phyloP scores from a whole-genome alignment of 2,329 filamentous ascomycete species.

The Scedosporium apiospermum region DNA sequence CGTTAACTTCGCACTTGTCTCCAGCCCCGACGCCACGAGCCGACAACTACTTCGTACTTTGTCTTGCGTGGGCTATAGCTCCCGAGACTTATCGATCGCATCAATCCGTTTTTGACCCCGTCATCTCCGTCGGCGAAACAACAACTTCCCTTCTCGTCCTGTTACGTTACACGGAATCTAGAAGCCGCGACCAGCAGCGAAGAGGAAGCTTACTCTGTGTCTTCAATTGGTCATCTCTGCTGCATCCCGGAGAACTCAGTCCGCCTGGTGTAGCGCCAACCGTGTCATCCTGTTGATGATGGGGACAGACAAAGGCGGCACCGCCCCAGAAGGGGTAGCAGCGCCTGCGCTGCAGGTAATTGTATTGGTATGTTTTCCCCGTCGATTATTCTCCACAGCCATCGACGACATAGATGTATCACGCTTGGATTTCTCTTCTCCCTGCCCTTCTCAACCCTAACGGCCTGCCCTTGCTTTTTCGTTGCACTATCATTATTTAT shows the following conservation, averaged over 20 bases:
- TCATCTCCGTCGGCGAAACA: not conserved
- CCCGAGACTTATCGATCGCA: not conserved
- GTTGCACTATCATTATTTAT: too few species aligned
- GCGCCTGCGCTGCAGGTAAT: slow-evolving; percentile 60
- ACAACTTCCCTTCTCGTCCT: not conserved
- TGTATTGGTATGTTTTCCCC: slow-evolving; percentile 52
- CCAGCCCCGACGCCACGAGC: not conserved
- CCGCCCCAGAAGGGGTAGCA: not conserved
- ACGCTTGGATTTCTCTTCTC: slow-evolving; percentile 5
- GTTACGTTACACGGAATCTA: not conserved
- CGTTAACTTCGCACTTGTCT: not conserved
- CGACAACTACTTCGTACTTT: too few species aligned
- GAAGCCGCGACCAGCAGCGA: not conserved
- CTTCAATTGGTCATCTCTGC: not conserved
- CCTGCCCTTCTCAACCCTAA: not conserved
- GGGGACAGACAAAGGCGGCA: not conserved
- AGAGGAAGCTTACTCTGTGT: not conserved
- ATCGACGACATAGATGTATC: not conserved
- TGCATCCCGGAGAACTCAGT: not conserved
- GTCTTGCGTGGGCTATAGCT: not conserved
- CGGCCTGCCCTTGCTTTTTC: too few species aligned
- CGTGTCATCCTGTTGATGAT: slow-evolving; percentile 1
- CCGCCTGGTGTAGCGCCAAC: not conserved
- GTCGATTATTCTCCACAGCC: too few species aligned
- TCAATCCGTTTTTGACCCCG: not conserved